Conservation (phyloP, 2,329 filamentous ascomycete species). For the Thermomyces lanuginosus region DNA sequence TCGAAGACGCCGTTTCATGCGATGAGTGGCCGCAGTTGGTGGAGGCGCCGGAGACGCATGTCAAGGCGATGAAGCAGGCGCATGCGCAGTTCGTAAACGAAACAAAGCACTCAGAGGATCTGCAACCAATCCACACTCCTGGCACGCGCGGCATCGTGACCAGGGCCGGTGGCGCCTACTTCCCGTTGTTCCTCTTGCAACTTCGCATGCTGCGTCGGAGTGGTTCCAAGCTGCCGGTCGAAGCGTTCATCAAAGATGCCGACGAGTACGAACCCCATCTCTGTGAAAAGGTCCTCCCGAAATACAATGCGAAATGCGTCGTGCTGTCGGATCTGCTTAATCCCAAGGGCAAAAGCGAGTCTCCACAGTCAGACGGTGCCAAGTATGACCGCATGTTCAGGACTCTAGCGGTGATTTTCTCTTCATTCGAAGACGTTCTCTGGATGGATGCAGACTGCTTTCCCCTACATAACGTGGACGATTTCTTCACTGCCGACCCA, state of each 20-base stretch:
- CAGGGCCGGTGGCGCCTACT: constrained; percentile 32
- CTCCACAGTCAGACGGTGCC: too few relatives aligned
- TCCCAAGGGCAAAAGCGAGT: constrained; percentile 11
- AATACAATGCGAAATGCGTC: constrained; percentile 27
- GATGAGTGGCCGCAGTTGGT: constrained; percentile 21
- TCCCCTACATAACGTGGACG: constrained; percentile 30
- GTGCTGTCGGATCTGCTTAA: constrained; percentile 29
- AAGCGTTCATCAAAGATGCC: constrained; percentile 26
- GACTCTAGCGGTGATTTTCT: constrained; percentile 40
- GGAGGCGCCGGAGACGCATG: constrained; percentile 17
- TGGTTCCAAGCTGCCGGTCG: constrained; percentile 35
- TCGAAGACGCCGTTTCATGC: constrained; percentile 15
- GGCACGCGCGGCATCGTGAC: constrained; percentile 35
- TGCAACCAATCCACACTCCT: constrained; percentile 20
- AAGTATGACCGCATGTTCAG: too few relatives aligned
- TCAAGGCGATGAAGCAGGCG: constrained; percentile 20
- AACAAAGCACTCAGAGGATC: constrained; percentile 13
- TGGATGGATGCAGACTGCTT: constrained; percentile 45
- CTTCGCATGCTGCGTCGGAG: constrained; percentile 37
- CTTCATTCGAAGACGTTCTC: constrained; percentile 42
- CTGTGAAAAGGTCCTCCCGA: constrained; percentile 25
- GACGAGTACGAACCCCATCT: constrained; percentile 25
- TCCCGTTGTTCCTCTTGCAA: constrained; percentile 35
- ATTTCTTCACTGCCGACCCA: constrained; percentile 36
- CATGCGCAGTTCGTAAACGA: constrained; percentile 27